Conservation (phyloP, 1,284 basidiomycete genomes). For the Apiotrichum montevideense region DNA sequence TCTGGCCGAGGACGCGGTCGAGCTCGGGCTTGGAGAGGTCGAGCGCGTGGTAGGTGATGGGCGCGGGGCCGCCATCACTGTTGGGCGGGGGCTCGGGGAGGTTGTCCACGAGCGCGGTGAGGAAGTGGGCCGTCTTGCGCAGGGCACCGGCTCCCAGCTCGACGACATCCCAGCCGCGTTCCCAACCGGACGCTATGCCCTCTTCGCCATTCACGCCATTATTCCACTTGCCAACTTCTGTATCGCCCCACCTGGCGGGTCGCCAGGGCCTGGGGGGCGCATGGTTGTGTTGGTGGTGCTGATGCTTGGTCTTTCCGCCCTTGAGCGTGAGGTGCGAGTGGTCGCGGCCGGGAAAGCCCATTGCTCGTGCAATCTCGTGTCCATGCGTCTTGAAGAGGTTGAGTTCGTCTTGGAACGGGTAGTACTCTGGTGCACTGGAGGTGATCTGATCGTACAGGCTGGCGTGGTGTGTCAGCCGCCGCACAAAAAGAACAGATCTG, state of each 20-base stretch:
- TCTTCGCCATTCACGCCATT: slow-evolving; percentile 53
- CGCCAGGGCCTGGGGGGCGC: slow-evolving; percentile 29
- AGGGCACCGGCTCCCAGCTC: slow-evolving; percentile 84
- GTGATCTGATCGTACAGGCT: slow-evolving; percentile 60
- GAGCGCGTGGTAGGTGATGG: slow-evolving; percentile 84
- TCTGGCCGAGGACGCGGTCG: slow-evolving; percentile 67
- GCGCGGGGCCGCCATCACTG: slow-evolving; percentile 40
- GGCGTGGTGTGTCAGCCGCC: not conserved
- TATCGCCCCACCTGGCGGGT: slow-evolving; percentile 51
- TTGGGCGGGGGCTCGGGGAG: slow-evolving; percentile 28
- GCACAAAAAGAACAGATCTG: not conserved
- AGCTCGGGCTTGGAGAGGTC: slow-evolving; percentile 86
- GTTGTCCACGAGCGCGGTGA: slow-evolving; percentile 62
- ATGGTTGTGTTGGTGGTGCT: not conserved
- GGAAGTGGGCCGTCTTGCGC: slow-evolving; percentile 82
- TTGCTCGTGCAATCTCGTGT: slow-evolving; percentile 52
- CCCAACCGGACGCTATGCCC: slow-evolving; percentile 34
- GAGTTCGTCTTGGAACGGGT: slow-evolving; percentile 63
- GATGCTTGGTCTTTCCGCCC: not conserved
- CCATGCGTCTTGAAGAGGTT: slow-evolving; percentile 50
- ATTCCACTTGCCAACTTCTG: slow-evolving; percentile 69
- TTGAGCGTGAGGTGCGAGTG: not conserved
- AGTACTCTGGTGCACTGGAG: slow-evolving; percentile 75
- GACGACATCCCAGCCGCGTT: slow-evolving; percentile 56
- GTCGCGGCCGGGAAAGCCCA: slow-evolving; percentile 35